Evolutionary conservation across 192 early-diverging fungal genomes (phyloP).

Genomic region (Coemansia sp.): DNA sequence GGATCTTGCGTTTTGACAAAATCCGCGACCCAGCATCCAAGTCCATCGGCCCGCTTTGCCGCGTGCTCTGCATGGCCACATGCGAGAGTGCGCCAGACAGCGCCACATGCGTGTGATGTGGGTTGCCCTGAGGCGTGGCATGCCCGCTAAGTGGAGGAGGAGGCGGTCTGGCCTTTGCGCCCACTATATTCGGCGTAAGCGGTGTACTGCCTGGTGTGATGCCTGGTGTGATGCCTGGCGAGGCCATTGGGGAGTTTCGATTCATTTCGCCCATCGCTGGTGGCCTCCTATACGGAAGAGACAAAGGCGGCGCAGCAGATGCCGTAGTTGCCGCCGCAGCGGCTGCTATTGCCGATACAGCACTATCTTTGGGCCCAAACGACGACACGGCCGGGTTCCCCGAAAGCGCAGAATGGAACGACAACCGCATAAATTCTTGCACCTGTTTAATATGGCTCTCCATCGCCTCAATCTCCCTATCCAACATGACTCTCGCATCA

Average conservation of each 20-base stretch:
- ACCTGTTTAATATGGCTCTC: slow-evolving; percentile 39
- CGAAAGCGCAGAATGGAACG: slow-evolving; percentile 36
- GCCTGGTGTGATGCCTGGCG: background rate
- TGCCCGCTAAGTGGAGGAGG: slow-evolving; percentile 9
- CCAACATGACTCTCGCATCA: slow-evolving; percentile 29
- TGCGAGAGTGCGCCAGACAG: slow-evolving; percentile 45
- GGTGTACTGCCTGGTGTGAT: slow-evolving; percentile 10
- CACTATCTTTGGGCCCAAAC: slow-evolving; percentile 19
- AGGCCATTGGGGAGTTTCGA: background rate
- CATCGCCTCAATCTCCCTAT: slow-evolving; percentile 20
- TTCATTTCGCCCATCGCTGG: background rate
- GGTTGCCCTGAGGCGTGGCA: slow-evolving; percentile 11
- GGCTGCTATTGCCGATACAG: background rate
- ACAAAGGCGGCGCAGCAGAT: too few species aligned
- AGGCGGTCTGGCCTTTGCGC: slow-evolving; percentile 8
- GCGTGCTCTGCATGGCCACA: slow-evolving; percentile 46
- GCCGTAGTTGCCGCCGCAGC: background rate
- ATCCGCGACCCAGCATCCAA: slow-evolving; percentile 45
- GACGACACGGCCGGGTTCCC: slow-evolving; percentile 34
- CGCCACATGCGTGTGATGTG: slow-evolving; percentile 32
- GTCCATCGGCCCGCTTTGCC: slow-evolving; percentile 39
- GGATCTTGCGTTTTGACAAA: slow-evolving; percentile 74
- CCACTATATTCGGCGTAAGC: slow-evolving; percentile 27
- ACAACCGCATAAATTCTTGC: slow-evolving; percentile 37
- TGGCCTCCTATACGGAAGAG: background rate